Percentiles rank a stretch among this genome's conserved stretches.
Evolutionary conservation across 164 flowering plant genomes (phyloP).

Genomic region (Chimonanthus praecox): DNA sequence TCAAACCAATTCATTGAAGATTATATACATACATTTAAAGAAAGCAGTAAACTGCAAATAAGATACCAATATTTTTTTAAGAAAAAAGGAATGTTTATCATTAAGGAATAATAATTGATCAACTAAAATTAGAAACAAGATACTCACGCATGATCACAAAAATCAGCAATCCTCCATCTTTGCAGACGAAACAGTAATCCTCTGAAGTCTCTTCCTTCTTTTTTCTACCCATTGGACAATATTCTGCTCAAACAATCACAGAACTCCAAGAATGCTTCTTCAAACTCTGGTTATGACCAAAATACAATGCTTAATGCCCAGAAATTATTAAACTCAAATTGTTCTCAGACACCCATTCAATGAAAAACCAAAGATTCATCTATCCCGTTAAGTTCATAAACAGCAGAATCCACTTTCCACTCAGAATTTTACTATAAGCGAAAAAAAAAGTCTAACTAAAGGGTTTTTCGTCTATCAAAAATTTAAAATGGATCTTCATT

Average conservation of each 20-base stretch:
- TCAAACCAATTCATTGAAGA: too few relatives aligned
- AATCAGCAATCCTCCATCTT: conserved; percentile 40
- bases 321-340: too few relatives aligned
- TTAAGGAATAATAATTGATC: not conserved
- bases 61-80: not conserved
- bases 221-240: conserved; percentile 5
- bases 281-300: not conserved
- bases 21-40: too few relatives aligned
- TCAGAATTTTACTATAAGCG: too few relatives aligned
- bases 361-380: not conserved
- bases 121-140: not conserved
- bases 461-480: too few relatives aligned
- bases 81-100: not conserved
- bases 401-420: too few relatives aligned
- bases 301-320: not conserved
- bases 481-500: too few relatives aligned
- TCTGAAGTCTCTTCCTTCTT: conserved; percentile 36
- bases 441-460: too few relatives aligned
- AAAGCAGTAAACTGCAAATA: not conserved
- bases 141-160: conserved; percentile 41
- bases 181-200: conserved; percentile 47
- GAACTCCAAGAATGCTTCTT: conserved; percentile 29
- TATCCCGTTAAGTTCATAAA: too few relatives aligned
- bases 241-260: conserved; percentile 26
- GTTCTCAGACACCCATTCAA: not conserved